A percentile compares a stretch with the other conserved stretches of the same genome.
Conservation (phyloP, 2,329 filamentous ascomycete species). For the Aureobasidium zeae region DNA sequence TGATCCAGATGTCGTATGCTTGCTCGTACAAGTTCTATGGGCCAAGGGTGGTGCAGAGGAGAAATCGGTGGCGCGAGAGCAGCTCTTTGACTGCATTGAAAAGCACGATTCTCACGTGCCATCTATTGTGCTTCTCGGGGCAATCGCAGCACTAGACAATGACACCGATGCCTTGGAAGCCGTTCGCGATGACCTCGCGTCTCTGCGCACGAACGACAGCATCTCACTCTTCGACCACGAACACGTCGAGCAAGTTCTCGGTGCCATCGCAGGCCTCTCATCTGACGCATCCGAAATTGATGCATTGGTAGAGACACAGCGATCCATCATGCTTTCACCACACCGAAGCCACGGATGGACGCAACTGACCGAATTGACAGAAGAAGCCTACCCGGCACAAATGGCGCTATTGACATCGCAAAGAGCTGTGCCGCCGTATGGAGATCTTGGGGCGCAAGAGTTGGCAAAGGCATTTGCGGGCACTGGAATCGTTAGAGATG, state of each 20-base stretch:
- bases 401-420: slow-evolving; percentile 76
- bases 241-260: slow-evolving; percentile 63
- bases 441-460: slow-evolving; percentile 57
- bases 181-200: slow-evolving; percentile 66
- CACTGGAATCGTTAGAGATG: slow-evolving; percentile 61
- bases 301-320: slow-evolving; percentile 50
- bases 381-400: slow-evolving; percentile 50
- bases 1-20: slow-evolving; percentile 74
- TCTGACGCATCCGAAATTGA: slow-evolving; percentile 32
- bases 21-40: slow-evolving; percentile 88
- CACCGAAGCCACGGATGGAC: slow-evolving; percentile 73
- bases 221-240: slow-evolving; percentile 56
- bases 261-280: slow-evolving; percentile 56
- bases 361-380: slow-evolving; percentile 54
- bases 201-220: slow-evolving; percentile 57
- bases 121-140: slow-evolving; percentile 70
- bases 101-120: slow-evolving; percentile 65
- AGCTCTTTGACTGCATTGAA: slow-evolving; percentile 73
- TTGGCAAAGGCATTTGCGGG: slow-evolving; percentile 65
- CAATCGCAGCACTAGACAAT: slow-evolving; percentile 71
- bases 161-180: slow-evolving; percentile 73
- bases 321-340: slow-evolving; percentile 72
- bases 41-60: slow-evolving; percentile 70
- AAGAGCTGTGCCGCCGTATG: slow-evolving; percentile 63
- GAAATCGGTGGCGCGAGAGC: slow-evolving; percentile 63